Base-by-base conservation (phyloP, 1,284 basidiomycete species). In the Psilocybe mexicana region DNA sequence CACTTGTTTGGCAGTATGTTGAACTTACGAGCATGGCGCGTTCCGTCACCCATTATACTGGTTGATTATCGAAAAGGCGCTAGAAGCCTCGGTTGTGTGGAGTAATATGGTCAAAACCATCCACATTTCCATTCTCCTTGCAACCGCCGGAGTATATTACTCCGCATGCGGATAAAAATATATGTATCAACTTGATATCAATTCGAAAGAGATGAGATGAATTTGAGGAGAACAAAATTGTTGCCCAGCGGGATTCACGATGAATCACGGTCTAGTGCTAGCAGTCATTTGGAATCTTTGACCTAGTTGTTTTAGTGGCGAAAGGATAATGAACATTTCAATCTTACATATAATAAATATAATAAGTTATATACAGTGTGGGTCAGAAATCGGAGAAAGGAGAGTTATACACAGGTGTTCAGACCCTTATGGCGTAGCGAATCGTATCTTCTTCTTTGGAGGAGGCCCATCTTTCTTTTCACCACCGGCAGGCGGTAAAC, bases 371-470 rank as follows among this genome's bases (percentile, higher is more conserved):
- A 18, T 18, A 18, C 18, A 18, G 38, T 12, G 3, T 40, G 4
- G 3, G n/a, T 14, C n/a, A 40, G 4, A 40, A 11, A 40, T 8
- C 14, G 35, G 4, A 47, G 24, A 52, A 46, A 40, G 18, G 52
- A 28, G 49, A 52, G 54, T 46, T 33, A 52, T 23, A 54, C 30
- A 45, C 25, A 33, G 25, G 36, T 35, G 25, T 43, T 35, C 42
- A 59, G 49, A 43, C 12, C 3, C 45, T 42, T 55, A 61, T 28
- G 54, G 60, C 33, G 50, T 46, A 23, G 57, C 59, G 49, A 63
- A 61, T 47, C 52, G 57, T 47, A 60, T 67, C 60, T 65, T 65
- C 62, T 71, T 70, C 54, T 66, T 64, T 8, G 59, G 50, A 35
- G 65, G 61, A 18, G 53, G 18, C 25, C 6, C 35, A 28, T 56